Percentiles rank a stretch among this genome's conserved stretches.
Conservation (phyloP, 2,329 filamentous ascomycete species). For the Blastomyces silverae region DNA sequence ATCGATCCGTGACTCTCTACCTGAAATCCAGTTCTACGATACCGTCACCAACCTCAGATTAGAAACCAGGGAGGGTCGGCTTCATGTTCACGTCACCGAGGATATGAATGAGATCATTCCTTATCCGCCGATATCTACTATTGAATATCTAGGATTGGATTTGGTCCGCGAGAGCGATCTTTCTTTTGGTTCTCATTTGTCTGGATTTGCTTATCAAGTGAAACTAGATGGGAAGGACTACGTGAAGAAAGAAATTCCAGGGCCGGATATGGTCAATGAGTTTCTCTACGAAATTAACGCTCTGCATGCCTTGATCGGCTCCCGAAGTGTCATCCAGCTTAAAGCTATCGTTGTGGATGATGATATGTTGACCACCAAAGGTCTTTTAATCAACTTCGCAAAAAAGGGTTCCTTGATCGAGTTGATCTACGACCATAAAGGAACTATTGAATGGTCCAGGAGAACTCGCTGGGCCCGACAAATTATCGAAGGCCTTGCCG, state of each 20-base stretch:
- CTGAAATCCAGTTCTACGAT: constrained; percentile 92
- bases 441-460: constrained; percentile 58
- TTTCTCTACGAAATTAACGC: constrained; percentile 98
- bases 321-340: constrained; percentile 73
- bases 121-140: constrained; percentile 66
- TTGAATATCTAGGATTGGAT: constrained; percentile 59
- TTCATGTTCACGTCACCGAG: constrained; percentile 97
- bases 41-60: constrained; percentile 95
- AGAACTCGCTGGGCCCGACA: constrained; percentile 85
- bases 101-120: constrained; percentile 91
- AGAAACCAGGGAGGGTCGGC: constrained; percentile 74
- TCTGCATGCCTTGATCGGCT: constrained; percentile 66
- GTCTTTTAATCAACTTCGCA: constrained; percentile 81
- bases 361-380: constrained; percentile 65
- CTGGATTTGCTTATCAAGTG: constrained; percentile 96
- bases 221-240: constrained; percentile 59
- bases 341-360: constrained; percentile 85
- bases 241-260: constrained; percentile 98
- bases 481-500: constrained; percentile 79
- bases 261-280: constrained; percentile 89
- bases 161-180: constrained; percentile 65
- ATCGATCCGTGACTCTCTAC: constrained; percentile 81
- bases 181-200: constrained; percentile 84
- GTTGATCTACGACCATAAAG: constrained; percentile 72
- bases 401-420: constrained; percentile 83